Base-by-base conservation (phyloP, 179 eudicot species). In the Nepenthes alata region DNA sequence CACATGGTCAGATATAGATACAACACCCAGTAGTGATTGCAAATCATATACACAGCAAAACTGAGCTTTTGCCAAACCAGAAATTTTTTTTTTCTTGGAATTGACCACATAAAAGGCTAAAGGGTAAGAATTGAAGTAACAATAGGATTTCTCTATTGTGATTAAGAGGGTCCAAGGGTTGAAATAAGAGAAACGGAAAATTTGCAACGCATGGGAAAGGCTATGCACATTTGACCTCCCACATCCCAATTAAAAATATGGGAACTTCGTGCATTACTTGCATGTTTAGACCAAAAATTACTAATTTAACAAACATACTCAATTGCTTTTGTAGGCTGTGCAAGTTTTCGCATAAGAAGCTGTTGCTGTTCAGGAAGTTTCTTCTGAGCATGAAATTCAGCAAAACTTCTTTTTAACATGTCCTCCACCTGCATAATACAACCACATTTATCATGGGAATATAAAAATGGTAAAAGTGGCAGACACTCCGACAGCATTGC, bases 401-500 rank as follows among this genome's bases (percentile, higher is more conserved):
- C 99, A 79, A 94, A 94, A 77, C 99, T 94, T 83, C 99, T 83
- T 81, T 94, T 94, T 69, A 94, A 69, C 99, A 94, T 94, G 83
- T 94, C 99, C 73, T 94, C 99, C 35, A 94, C 87, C 99, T 94
- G 78, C 66, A 78, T 59, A 37, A n/a, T 4, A 65, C 38, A 15
- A 56, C 47, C n/a, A 16, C 58, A 49, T 52, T 56, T 45, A 47
- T 7, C 15, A 65, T 34, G 55, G 52, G 10, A 2, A 48, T 2
- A 6, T 5, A 8, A 9, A 5, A 6, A 6, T 48, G 6, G 11
- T 48, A 10, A 9, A 48, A 5, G 52, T 48, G 10, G n/a, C 10
- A 48, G 8, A 41, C 8, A 41, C 8, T 41, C 8, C 8, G 8
- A 41, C 45, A 41, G 45, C 45, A 41, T 41, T 41, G 5, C 45